phyloP scores from a whole-genome alignment of 306 rosid species.

The Dryas alaskensis region DNA sequence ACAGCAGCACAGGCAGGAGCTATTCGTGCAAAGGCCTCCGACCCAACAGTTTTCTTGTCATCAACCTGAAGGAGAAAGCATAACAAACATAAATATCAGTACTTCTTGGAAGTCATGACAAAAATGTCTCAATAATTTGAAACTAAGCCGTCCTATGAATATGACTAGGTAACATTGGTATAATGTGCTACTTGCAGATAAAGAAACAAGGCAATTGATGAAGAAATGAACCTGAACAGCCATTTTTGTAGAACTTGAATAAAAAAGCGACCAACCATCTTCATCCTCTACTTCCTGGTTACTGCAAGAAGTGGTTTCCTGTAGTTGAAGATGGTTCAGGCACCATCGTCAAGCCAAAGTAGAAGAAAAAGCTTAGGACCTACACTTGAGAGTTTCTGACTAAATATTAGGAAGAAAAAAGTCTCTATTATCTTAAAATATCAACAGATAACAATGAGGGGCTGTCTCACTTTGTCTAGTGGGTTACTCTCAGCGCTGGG shows the following conservation, averaged over 20 bases:
- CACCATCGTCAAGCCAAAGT: conserved; percentile 17
- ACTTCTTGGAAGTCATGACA: conserved; percentile 6
- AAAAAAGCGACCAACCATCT: conserved; percentile 73
- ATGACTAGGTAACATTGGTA: conserved; percentile 3
- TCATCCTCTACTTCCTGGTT: conserved; percentile 50
- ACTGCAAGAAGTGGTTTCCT: conserved; percentile 49
- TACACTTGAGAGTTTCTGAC: conserved; percentile 4
- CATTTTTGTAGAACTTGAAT: conserved; percentile 75
- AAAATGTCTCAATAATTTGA: neutral
- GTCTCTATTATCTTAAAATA: conserved; percentile 14
- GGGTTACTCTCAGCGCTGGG: conserved; percentile 51
- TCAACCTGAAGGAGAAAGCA: conserved; percentile 51
- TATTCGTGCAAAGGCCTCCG: conserved; percentile 84
- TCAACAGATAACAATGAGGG: conserved; percentile 22
- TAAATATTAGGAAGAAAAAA: neutral
- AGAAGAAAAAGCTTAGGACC: neutral
- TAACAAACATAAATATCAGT: neutral
- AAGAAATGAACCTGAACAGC: conserved; percentile 66
- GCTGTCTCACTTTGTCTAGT: conserved; percentile 42
- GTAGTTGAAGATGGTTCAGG: conserved; percentile 28
- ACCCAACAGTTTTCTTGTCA: conserved; percentile 75
- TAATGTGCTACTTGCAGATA: conserved; percentile 15
- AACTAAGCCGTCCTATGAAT: conserved; percentile 20
- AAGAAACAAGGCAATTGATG: conserved; percentile 10
- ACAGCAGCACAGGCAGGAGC: conserved; percentile 72